Conservation (phyloP, 306 rosid genomes). For the Cicer chorassanicum region DNA sequence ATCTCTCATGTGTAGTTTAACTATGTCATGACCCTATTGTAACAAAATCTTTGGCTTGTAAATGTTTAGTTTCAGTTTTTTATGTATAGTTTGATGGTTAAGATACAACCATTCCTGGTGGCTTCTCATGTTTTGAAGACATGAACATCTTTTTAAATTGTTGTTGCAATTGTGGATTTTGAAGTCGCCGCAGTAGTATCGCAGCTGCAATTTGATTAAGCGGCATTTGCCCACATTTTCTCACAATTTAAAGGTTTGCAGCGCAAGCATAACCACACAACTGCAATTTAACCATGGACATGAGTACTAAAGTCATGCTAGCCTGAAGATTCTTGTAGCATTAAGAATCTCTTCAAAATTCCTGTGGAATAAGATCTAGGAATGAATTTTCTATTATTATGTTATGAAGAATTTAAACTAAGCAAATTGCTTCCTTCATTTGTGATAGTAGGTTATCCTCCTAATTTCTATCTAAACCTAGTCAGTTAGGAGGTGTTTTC, state of each 20-base stretch:
- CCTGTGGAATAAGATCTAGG: too few species aligned
- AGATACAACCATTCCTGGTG: background rate
- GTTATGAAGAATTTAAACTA: too few species aligned
- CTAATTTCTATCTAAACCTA: too few species aligned
- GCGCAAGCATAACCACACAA: background rate
- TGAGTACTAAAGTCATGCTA: background rate
- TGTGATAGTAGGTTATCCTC: too few species aligned
- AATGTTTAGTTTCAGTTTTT: background rate
- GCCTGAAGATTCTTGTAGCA: background rate
- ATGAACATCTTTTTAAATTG: background rate
- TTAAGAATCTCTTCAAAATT: too few species aligned
- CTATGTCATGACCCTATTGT: constrained; percentile 12
- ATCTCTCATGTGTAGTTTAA: background rate
- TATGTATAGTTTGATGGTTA: constrained; percentile 2
- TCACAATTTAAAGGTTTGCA: background rate
- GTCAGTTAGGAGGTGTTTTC: too few species aligned
- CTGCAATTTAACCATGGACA: background rate
- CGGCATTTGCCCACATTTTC: background rate
- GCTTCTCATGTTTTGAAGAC: background rate
- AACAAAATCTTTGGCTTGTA: constrained; percentile 7
- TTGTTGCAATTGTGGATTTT: background rate
- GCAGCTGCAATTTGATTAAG: background rate
- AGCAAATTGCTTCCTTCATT: too few species aligned
- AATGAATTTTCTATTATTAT: too few species aligned
- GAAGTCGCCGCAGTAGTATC: background rate